These are phyloP conservation scores for Pythium grandisporangium DNA, from an alignment of 352 stramenopile species.

Conservation along the genomic window DNA sequence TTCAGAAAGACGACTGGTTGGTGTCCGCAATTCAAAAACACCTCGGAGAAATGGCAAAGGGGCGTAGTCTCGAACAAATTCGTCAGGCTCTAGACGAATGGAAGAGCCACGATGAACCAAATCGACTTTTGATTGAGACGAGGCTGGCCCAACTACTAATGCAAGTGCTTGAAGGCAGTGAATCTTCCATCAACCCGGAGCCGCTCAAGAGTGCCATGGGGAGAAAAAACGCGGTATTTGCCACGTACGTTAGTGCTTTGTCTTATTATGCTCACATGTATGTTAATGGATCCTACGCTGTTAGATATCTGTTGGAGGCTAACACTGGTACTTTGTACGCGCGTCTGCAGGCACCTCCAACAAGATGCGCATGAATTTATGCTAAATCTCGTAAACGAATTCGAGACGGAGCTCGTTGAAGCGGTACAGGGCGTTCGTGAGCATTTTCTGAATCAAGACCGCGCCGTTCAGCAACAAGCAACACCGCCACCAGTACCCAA, in stretches of 20 bases:
- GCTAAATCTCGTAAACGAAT: slow-evolving; percentile 74
- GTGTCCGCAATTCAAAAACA: slow-evolving; percentile 48
- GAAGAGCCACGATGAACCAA: slow-evolving; percentile 31
- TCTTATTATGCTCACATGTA: no score
- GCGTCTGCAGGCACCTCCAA: slow-evolving; percentile 46
- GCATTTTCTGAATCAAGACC: background rate
- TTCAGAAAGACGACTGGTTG: slow-evolving; percentile 49
- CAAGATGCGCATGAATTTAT: slow-evolving; percentile 86
- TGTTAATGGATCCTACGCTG: no score
- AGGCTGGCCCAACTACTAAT: slow-evolving; percentile 47
- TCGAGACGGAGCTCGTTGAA: slow-evolving; percentile 70
- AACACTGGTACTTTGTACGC: background rate
- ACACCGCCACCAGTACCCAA: slow-evolving; percentile 12
- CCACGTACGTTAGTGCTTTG: slow-evolving; percentile 78
- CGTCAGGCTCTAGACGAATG: slow-evolving; percentile 36
- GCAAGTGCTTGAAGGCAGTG: slow-evolving; percentile 49
- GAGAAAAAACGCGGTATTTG: slow-evolving; percentile 69
- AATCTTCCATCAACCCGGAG: slow-evolving; percentile 68
- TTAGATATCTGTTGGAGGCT: background rate
- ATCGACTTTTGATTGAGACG: slow-evolving; percentile 46
- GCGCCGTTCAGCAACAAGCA: background rate
- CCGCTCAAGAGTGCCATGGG: slow-evolving; percentile 73
- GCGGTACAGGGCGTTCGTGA: slow-evolving; percentile 20
- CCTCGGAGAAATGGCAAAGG: slow-evolving; percentile 13
- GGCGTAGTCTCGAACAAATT: slow-evolving; percentile 28